These are phyloP conservation scores for Penicillium atrosanguineum DNA, from an alignment of 495 filamentous ascomycete genomes.

Conservation along the genomic window DNA sequence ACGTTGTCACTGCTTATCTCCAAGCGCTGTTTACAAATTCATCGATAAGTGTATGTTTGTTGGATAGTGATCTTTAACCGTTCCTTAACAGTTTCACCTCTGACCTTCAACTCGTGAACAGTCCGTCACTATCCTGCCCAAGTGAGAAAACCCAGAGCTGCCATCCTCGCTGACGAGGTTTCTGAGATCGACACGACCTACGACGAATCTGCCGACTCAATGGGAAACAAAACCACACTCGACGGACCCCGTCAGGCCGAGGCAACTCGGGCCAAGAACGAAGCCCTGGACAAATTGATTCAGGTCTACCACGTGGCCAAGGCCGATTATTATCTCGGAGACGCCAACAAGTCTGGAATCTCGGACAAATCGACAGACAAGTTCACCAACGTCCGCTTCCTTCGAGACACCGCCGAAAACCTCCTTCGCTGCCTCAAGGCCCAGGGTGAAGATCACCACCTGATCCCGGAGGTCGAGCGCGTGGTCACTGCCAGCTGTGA, in stretches of 20 bases:
- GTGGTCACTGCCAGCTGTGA: constrained; percentile 27
- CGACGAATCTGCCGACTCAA: background rate
- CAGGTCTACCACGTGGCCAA: constrained; percentile 38
- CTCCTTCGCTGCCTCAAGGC: constrained; percentile 33
- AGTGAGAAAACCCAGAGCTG: too few species aligned
- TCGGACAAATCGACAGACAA: constrained; percentile 11
- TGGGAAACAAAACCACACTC: too few species aligned
- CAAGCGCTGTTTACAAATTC: constrained; percentile 5
- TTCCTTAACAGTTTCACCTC: background rate
- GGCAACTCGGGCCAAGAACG: background rate
- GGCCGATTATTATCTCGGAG: constrained; percentile 32
- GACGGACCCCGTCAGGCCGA: background rate
- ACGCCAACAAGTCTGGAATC: constrained; percentile 12
- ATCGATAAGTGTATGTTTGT: constrained; percentile 5
- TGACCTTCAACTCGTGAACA: background rate
- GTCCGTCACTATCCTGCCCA: too few species aligned
- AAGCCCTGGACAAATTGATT: constrained; percentile 28
- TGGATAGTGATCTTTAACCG: background rate
- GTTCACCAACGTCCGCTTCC: constrained; percentile 39
- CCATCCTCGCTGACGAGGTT: too few species aligned
- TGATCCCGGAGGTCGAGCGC: constrained; percentile 33
- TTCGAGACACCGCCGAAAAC: constrained; percentile 51
- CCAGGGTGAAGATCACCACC: constrained; percentile 18
- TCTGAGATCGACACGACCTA: too few species aligned
- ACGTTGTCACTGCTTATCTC: constrained; percentile 7